These are phyloP conservation scores for Kluyveromyces siamensis DNA, from an alignment of 805 yeast genomes.

Conservation along the genomic window DNA sequence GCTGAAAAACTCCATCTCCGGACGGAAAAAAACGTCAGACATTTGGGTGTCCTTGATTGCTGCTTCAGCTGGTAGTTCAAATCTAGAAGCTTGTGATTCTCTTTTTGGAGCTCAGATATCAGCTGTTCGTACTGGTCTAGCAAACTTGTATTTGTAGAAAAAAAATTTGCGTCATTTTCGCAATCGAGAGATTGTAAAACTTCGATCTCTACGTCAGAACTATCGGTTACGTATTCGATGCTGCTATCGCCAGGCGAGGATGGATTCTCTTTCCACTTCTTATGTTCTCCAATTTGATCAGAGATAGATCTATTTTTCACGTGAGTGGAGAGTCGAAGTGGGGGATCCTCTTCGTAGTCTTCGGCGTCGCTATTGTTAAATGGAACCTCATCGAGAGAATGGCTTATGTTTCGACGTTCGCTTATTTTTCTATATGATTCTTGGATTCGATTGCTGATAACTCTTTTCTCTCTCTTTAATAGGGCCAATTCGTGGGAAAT, in stretches of 20 bases:
- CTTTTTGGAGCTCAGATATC: background rate
- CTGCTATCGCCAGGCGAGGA: background rate
- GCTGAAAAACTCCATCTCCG: background rate
- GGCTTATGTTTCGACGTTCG: background rate
- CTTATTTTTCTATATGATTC: background rate
- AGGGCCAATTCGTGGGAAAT: background rate
- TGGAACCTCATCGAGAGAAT: background rate
- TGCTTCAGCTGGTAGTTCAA: background rate
- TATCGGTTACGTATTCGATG: background rate
- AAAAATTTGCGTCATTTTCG: background rate
- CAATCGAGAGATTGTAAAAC: background rate
- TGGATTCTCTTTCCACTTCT: background rate
- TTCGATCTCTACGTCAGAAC: background rate
- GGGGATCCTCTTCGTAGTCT: background rate
- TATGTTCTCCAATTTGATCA: background rate
- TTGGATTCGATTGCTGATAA: slow-evolving; percentile 1
- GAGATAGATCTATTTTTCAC: background rate
- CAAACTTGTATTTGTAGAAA: background rate
- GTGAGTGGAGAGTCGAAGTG: background rate
- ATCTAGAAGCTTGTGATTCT: background rate
- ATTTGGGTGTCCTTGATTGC: background rate
- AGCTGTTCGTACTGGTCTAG: slow-evolving; percentile 1
- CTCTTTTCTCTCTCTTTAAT: background rate
- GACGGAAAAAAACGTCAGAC: background rate
- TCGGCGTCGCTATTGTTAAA: slow-evolving; percentile 2